Evolutionary conservation across 345 rosid genomes (phyloP), one percentile per base, ranked within the genome.

Genomic region (Melaleuca quinquenervia): DNA sequence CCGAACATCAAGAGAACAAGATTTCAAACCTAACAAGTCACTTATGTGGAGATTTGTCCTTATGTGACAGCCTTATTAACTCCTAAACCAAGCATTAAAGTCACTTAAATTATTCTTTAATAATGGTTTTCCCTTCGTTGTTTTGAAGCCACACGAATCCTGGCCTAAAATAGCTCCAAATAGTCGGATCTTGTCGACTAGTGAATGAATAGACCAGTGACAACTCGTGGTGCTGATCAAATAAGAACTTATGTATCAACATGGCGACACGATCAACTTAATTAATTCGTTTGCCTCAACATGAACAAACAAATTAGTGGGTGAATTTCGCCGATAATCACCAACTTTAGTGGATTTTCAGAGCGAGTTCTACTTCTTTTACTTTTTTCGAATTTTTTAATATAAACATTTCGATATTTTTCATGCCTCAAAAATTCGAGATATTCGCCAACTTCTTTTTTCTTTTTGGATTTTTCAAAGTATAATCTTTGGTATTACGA

Each of bases 311-410:
- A 3, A 21, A 36, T 16, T 16, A 70, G 18, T 32, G 0, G 12
- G 3, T 32, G 2, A 70, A 70, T 70, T 70, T 16, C 13, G 20
- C 0, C 0, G 3, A 32, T 32, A 32, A 9, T 16, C 45, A 4
- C 1, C 11, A 11, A 29, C 9, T 41, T 70, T 32, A 32, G 3
- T 0, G 6, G 16, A 18, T 70, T 70, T 70, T 36, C 3, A 1
- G 2, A 8, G 9, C 8, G 78, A 36, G 36, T 70, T 32, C 8
- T 8, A 36, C 6, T 1, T 41, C 41, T 0, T 32, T 18, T 20
- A 9, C 6, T 8, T 32, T 70, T 1, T 70, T 1, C 0, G 11
- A 36, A 1, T 2, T 32, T 18, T 41, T 0, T 18, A 70, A 18
- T 36, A 32, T 41, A 8, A 3, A 3, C 13, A 70, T 70, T 4